Base-by-base conservation (phyloP, 345 rosid species). In the Eucalyptus caleyi region DNA sequence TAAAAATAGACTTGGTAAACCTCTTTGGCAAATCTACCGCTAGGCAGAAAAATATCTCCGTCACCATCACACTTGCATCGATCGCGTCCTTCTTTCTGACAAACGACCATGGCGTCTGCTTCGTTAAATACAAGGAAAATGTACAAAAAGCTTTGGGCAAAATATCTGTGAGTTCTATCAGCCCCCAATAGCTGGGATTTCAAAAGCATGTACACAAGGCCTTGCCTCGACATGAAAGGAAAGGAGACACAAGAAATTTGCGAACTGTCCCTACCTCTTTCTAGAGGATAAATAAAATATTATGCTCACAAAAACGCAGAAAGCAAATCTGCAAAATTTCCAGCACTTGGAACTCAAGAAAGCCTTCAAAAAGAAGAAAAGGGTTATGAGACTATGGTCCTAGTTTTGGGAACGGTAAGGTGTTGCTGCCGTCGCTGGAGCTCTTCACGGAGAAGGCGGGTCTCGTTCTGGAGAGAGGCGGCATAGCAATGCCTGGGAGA, bases 401-500 rank as follows among this genome's bases (percentile, higher is more conserved):
- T 15, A 77, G 85, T 91, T 4, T 87, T 93, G 42, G 72, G 91
- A 87, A 59, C 50, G 85, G 86, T 30, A 30, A 60, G 91, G n/a
- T 51, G 91, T 30, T 86, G 72, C 50, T 82, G 60, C 16, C 89
- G 88, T 60, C 89, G 93, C 88, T 94, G 92, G 86, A 90, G 94
- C 67, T 94, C 95, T 50, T 93, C 90, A 3, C 91, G 85, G 87
- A 95, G 87, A 4, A 53, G 60, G 59, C 88, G 93, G 59, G 89
- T 90, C 50, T 94, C 95, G 18, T 89, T 93, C 16, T 77, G 47
- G 85, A 21, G 85, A 56, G 92, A 89, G 14, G 91, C 53, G 34
- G 90, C n/a, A 51, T 95, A 93, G 15, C 88, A 88, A 8, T 90
- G 89, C 90, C 95, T 72, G 42, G 88, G 88, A 91, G 95, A 91